phyloP scores from a whole-genome alignment of 345 rosid species.

The Salix suchowensis region DNA sequence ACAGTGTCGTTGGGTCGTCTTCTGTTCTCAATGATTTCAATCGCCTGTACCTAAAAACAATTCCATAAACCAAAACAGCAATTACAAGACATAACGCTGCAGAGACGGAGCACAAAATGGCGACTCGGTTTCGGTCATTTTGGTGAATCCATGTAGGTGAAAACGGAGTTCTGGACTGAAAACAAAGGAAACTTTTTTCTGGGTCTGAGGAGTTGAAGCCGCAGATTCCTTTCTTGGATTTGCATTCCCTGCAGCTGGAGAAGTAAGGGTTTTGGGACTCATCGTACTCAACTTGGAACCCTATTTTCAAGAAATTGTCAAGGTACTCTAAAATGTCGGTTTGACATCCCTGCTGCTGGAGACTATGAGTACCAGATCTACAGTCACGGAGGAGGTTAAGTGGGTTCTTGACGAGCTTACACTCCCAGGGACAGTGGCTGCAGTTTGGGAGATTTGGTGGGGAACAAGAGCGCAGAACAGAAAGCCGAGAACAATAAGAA shows the following conservation, averaged over 20 bases:
- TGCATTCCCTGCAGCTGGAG: constrained; percentile 47
- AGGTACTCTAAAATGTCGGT: constrained; percentile 50
- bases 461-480: constrained; percentile 55
- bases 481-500: constrained; percentile 72
- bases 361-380: constrained; percentile 39
- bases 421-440: constrained; percentile 59
- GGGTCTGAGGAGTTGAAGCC: constrained; percentile 74
- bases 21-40: constrained; percentile 36
- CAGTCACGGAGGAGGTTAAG: constrained; percentile 57
- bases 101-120: constrained; percentile 46
- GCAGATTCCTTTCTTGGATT: constrained; percentile 48
- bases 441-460: constrained; percentile 49
- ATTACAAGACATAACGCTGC: constrained; percentile 51
- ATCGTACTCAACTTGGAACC: constrained; percentile 69
- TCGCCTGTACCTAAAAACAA: constrained; percentile 50
- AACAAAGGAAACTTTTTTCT: constrained; percentile 47
- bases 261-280: constrained; percentile 61
- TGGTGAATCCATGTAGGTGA: constrained; percentile 34
- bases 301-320: constrained; percentile 32
- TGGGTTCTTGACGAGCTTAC: constrained; percentile 53
- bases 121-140: constrained; percentile 35
- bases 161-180: constrained; percentile 32
- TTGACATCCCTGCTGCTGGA: constrained; percentile 61
- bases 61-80: constrained; percentile 36
- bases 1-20: constrained; percentile 72